Percentiles rank a stretch among this genome's conserved stretches.
phyloP scores from a whole-genome alignment of 2,329 filamentous ascomycete species.

The Pseudonectria buxi region DNA sequence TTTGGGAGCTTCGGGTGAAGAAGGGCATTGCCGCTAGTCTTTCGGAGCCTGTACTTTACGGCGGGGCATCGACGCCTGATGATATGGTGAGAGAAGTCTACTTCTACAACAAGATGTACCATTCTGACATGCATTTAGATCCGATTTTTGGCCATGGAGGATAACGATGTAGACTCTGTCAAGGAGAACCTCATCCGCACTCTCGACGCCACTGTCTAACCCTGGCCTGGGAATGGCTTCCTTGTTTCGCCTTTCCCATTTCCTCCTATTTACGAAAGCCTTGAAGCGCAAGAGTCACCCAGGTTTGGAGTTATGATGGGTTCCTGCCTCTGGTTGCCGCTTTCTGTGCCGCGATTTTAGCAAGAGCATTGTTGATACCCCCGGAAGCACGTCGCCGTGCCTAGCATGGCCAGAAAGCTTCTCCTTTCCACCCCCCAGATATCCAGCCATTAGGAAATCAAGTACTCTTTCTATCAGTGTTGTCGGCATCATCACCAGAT shows the following conservation, averaged over 20 bases:
- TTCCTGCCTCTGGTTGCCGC: neutral
- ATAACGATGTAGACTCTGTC: conserved; percentile 49
- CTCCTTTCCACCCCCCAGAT: neutral
- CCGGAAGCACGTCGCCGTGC: neutral
- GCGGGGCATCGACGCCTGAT: conserved; percentile 53
- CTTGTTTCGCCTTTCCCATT: neutral
- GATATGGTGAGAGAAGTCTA: conserved; percentile 56
- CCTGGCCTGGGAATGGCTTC: too few relatives aligned
- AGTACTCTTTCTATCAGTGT: too few relatives aligned
- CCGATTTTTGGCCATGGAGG: conserved; percentile 59
- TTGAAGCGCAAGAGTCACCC: too few relatives aligned
- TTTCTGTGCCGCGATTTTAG: neutral
- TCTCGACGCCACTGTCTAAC: conserved; percentile 28
- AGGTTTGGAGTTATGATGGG: too few relatives aligned
- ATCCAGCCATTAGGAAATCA: too few relatives aligned
- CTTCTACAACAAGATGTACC: neutral
- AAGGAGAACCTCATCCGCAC: conserved; percentile 54
- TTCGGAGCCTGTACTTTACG: conserved; percentile 74
- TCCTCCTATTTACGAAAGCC: neutral
- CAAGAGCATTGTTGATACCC: conserved; percentile 17
- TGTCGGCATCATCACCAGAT: too few relatives aligned
- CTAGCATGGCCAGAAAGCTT: neutral
- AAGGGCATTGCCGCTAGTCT: conserved; percentile 70
- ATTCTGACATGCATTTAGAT: conserved; percentile 39
- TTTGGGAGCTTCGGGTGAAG: conserved; percentile 86